Evolutionary conservation across 1,139 yeast genomes (phyloP).

Genomic region (Taphrina wiesneri): DNA sequence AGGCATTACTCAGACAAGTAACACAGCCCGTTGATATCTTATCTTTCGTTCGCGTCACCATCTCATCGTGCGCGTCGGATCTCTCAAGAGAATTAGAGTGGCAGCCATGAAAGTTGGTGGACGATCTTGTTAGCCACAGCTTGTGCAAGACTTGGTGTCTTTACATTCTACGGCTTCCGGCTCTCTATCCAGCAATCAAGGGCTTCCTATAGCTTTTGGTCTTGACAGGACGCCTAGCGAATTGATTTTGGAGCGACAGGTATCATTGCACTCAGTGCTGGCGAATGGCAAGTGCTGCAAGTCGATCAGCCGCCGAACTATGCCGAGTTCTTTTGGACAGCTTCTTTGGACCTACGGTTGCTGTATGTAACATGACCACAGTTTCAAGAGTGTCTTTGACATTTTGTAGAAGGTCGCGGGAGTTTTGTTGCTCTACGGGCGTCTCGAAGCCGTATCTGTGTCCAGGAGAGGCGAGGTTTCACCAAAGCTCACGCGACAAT

Average conservation of each 20-base stretch:
- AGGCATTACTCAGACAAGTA: neutral
- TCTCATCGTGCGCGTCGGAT: neutral
- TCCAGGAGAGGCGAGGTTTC: slow-evolving; percentile 45
- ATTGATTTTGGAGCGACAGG: neutral
- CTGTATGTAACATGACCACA: slow-evolving; percentile 36
- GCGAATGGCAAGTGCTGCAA: slow-evolving; percentile 19
- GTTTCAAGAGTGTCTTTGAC: neutral
- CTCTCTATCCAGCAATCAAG: neutral
- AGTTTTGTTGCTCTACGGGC: slow-evolving; percentile 46
- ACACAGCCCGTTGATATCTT: neutral
- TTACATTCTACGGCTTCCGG: neutral
- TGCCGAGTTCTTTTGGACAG: slow-evolving; percentile 46
- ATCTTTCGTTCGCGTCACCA: neutral
- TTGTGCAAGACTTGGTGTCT: neutral
- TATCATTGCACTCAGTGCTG: neutral
- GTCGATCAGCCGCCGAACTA: slow-evolving; percentile 42
- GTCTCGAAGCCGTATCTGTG: slow-evolving; percentile 44
- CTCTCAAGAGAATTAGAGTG: neutral
- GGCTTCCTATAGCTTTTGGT: neutral
- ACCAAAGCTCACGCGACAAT: slow-evolving; percentile 45
- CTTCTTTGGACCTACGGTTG: slow-evolving; percentile 48
- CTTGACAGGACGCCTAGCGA: neutral
- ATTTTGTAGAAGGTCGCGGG: slow-evolving; percentile 43
- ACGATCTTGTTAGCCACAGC: neutral
- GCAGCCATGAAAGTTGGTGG: neutral